Evolutionary conservation across 306 rosid species (phyloP).

Genomic region (Hippophae rhamnoides): DNA sequence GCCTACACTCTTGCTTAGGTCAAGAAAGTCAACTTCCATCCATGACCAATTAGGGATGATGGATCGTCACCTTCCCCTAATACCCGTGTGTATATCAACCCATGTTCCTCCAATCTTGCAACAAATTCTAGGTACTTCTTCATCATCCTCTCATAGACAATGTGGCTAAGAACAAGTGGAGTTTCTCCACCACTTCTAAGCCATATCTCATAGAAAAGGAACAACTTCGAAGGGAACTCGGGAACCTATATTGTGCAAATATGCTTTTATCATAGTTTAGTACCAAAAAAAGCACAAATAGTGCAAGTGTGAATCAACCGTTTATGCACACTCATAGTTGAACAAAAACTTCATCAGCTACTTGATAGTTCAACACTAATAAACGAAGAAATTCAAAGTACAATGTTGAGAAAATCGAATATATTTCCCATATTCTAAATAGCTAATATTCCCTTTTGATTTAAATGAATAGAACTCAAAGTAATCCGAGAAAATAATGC

Average conservation of each 20-base stretch:
- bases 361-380: not conserved
- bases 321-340: too few relatives aligned
- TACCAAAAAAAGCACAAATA: not conserved
- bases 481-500: too few relatives aligned
- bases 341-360: too few relatives aligned
- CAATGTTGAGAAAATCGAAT: too few relatives aligned
- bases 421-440: too few relatives aligned
- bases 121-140: slow-evolving; percentile 66
- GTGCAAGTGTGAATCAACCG: not conserved
- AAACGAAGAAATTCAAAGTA: not conserved
- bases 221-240: slow-evolving; percentile 64
- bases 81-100: slow-evolving; percentile 60
- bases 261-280: not conserved
- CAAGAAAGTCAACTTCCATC: slow-evolving; percentile 90
- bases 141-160: slow-evolving; percentile 64
- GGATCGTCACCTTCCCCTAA: slow-evolving; percentile 71
- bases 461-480: too few relatives aligned
- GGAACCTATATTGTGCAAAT: slow-evolving; percentile 40
- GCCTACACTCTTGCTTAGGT: slow-evolving; percentile 62
- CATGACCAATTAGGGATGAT: slow-evolving; percentile 79
- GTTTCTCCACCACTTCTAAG: slow-evolving; percentile 81
- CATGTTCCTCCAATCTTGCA: slow-evolving; percentile 49
- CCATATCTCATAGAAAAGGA: slow-evolving; percentile 79
- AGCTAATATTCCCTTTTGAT: too few relatives aligned
- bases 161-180: slow-evolving; percentile 74